These are phyloP conservation scores for Mucor racemosus DNA, from an alignment of 371 early-diverging fungal species.

Conservation along the genomic window DNA sequence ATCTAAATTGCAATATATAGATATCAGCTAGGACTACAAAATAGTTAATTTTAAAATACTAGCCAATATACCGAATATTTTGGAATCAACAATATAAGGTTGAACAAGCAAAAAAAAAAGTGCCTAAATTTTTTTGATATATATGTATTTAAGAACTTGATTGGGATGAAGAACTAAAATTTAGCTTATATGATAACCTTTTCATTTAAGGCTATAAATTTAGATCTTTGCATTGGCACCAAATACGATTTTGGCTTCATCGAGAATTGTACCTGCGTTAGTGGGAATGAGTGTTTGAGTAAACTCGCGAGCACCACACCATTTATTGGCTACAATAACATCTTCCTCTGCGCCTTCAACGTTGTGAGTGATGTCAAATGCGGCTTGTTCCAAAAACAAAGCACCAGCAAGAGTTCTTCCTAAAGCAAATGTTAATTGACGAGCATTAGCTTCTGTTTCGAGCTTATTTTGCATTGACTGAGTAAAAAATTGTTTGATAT, in stretches of 20 bases:
- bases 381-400: constrained; percentile 56
- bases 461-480: constrained; percentile 12
- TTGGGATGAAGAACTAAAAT: too few species aligned
- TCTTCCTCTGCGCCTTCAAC: constrained; percentile 31
- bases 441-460: constrained; percentile 50
- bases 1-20: too few species aligned
- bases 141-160: too few species aligned
- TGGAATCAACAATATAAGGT: too few species aligned
- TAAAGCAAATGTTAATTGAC: constrained; percentile 59
- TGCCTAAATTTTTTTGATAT: too few species aligned
- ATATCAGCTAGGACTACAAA: too few species aligned
- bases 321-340: constrained; percentile 27
- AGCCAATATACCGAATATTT: too few species aligned
- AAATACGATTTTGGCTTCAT: constrained; percentile 45
- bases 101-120: too few species aligned
- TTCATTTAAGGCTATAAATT: background rate
- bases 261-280: background rate
- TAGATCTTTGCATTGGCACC: constrained; percentile 41
- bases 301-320: constrained; percentile 35
- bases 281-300: constrained; percentile 17
- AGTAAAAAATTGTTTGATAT: constrained; percentile 21
- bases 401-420: constrained; percentile 54
- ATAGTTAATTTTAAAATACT: too few species aligned
- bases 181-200: too few species aligned
- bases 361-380: constrained; percentile 43